Conservation (phyloP, 2,329 filamentous ascomycete species). For the Orbilia javanica region DNA sequence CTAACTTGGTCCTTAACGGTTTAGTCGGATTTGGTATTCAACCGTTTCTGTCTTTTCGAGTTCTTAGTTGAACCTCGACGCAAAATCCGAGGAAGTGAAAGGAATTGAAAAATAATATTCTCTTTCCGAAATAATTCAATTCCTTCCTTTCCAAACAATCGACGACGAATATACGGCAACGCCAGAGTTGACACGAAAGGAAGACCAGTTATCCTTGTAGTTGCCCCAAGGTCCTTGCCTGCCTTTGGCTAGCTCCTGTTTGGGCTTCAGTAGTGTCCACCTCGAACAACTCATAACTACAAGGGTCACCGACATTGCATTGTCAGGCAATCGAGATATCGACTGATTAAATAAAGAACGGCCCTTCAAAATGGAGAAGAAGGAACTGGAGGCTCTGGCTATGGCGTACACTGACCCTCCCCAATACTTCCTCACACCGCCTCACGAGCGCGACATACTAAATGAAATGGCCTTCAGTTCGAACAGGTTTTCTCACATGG, state of each 20-base stretch:
- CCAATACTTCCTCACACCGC: constrained; percentile 52
- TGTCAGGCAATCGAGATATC: constrained; percentile 26
- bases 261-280: constrained; percentile 23
- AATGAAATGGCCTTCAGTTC: constrained; percentile 43
- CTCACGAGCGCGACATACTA: constrained; percentile 58
- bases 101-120: constrained; percentile 31
- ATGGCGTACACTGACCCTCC: constrained; percentile 58
- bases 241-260: constrained; percentile 20
- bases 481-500: constrained; percentile 50
- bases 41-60: constrained; percentile 14
- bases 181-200: constrained; percentile 28
- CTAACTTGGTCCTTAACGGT: constrained; percentile 42
- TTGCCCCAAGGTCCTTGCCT: constrained; percentile 21
- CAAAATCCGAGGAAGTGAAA: background rate
- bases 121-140: constrained; percentile 12
- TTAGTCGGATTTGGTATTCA: constrained; percentile 11
- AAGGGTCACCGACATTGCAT: constrained; percentile 16
- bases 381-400: constrained; percentile 44
- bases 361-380: constrained; percentile 50
- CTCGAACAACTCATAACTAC: constrained; percentile 32
- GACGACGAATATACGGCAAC: constrained; percentile 27
- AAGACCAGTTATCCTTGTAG: constrained; percentile 37
- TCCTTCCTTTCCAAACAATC: constrained; percentile 23
- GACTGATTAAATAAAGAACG: constrained; percentile 14
- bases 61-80: constrained; percentile 42